These are phyloP conservation scores for Amaranthus palmeri DNA, from an alignment of 148 eudicot genomes.

Conservation along the genomic window DNA sequence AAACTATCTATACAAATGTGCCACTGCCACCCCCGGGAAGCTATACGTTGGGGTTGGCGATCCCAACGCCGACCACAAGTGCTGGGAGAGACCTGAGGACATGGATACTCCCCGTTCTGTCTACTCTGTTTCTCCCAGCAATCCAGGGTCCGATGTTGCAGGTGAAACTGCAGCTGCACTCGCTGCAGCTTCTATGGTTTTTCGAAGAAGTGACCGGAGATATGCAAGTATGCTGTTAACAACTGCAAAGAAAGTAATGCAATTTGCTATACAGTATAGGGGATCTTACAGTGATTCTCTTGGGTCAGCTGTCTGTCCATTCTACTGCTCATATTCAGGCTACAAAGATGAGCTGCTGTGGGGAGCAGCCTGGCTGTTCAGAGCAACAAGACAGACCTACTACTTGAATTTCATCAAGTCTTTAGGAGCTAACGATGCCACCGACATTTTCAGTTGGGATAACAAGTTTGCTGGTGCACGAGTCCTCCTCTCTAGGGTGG, in stretches of 20 bases:
- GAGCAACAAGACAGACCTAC: constrained; percentile 55
- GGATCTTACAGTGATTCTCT: constrained; percentile 86
- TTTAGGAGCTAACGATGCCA: constrained; percentile 62
- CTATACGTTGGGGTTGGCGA: constrained; percentile 91
- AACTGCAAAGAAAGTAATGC: constrained; percentile 60
- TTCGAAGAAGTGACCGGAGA: constrained; percentile 33
- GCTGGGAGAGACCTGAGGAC: constrained; percentile 97
- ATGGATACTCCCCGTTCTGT: constrained; percentile 76
- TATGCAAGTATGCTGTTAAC: constrained; percentile 53
- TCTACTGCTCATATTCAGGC: constrained; percentile 92
- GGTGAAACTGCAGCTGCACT: constrained; percentile 93
- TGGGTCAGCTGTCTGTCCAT: constrained; percentile 74
- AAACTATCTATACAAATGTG: constrained; percentile 74
- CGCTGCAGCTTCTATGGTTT: constrained; percentile 76
- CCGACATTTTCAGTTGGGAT: constrained; percentile 93
- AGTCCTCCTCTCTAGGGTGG: constrained; percentile 82
- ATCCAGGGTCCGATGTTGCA: constrained; percentile 92
- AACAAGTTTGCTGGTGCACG: constrained; percentile 86
- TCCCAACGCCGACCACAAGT: constrained; percentile 70
- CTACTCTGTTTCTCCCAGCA: constrained; percentile 55
- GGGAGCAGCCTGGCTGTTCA: constrained; percentile 92
- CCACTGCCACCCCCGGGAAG: constrained; percentile 62
- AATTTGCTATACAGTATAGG: constrained; percentile 68
- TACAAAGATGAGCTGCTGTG: constrained; percentile 92
- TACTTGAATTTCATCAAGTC: constrained; percentile 54